Base-by-base conservation (phyloP, 1,284 basidiomycete genomes). In the Microbotryum scabiosae region DNA sequence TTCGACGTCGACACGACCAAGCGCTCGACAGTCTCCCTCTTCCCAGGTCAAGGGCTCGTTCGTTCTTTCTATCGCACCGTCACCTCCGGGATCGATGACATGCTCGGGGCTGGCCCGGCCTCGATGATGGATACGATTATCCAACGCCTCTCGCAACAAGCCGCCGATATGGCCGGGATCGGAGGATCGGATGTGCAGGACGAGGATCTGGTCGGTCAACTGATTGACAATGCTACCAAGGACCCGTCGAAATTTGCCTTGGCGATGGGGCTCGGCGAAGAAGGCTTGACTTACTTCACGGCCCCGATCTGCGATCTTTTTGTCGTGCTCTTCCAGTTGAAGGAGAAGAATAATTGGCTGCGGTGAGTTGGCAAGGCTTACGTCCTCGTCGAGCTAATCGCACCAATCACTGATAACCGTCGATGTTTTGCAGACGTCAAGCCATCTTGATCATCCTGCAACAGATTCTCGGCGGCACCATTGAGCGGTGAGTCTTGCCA, bases 391-490 rank as follows among this genome's bases (percentile, higher is more conserved):
- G 14, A 41, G 36, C 16, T 41, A 9, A 41, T 41, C 16, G 36
- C 16, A 41, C 12, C 10, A 12, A 41, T 18, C 36, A 41, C 3
- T 41, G 36, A 16, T 41, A 2, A 41, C 36, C 80, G 36, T 41
- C 16, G 14, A 41, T 18, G 2, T 12, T 5, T 2, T 18, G 36
- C 36, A 41, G 93, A 55, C 81, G 90, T n/a, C 93, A 97, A 74
- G 93, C 94, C 2, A 90, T 97, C 67, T 88, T 97, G 16, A 90
- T 97, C 59, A 90, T 97, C 62, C 77, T 97, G 52, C 94, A 97
- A 75, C 93, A 97, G 73, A 84, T 97, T 5, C 79, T 98, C 5
- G 94, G 93, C 7, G 88, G 88, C 12, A 97, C 94, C 0, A 91
- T 97, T 66, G 94, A 98, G 75, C 79, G 90, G 89, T 91, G 60